Evolutionary conservation across 2,329 filamentous ascomycete species (phyloP).

Genomic region (Botrytis tulipae): DNA sequence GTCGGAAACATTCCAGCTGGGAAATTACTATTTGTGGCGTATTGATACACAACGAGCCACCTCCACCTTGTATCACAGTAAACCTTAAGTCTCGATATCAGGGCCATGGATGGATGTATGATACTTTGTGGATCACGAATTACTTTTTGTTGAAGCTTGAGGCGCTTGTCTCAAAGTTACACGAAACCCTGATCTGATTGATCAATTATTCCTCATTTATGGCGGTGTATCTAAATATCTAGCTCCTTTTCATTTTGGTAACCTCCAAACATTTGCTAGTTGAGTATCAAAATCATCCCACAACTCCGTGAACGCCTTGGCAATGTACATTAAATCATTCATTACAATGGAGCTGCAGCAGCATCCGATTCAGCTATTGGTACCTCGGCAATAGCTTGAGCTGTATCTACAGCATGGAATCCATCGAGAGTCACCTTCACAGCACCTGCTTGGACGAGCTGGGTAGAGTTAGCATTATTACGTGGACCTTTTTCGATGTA

Average conservation of each 20-base stretch:
- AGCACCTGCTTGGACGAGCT: slow-evolving; percentile 92
- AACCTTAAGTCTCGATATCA: background rate
- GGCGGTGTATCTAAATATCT: slow-evolving; percentile 8
- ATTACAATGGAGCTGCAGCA: slow-evolving; percentile 27
- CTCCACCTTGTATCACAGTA: slow-evolving; percentile 10
- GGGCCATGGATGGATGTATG: background rate
- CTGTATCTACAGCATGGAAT: slow-evolving; percentile 59
- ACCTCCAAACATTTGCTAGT: slow-evolving; percentile 8
- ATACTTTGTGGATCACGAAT: slow-evolving; percentile 1
- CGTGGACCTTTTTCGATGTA: background rate
- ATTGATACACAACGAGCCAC: slow-evolving; percentile 16
- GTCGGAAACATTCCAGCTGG: slow-evolving; percentile 13
- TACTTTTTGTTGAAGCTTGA: background rate
- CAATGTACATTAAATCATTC: slow-evolving; percentile 24
- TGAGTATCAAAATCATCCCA: slow-evolving; percentile 15
- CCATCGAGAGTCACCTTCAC: slow-evolving; percentile 83
- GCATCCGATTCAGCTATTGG: slow-evolving; percentile 36
- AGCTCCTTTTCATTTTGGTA: background rate
- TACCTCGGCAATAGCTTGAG: slow-evolving; percentile 31
- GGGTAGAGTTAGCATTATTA: slow-evolving; percentile 29
- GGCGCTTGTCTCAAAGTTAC: slow-evolving; percentile 12
- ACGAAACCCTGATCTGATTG: slow-evolving; percentile 9
- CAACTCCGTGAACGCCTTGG: slow-evolving; percentile 22
- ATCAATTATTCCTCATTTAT: slow-evolving; percentile 18
- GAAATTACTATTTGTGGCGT: background rate